A percentile compares a stretch with the other conserved stretches of the same genome.
phyloP scores from a whole-genome alignment of 2,329 filamentous ascomycete species.

The Colletotrichum agaves region DNA sequence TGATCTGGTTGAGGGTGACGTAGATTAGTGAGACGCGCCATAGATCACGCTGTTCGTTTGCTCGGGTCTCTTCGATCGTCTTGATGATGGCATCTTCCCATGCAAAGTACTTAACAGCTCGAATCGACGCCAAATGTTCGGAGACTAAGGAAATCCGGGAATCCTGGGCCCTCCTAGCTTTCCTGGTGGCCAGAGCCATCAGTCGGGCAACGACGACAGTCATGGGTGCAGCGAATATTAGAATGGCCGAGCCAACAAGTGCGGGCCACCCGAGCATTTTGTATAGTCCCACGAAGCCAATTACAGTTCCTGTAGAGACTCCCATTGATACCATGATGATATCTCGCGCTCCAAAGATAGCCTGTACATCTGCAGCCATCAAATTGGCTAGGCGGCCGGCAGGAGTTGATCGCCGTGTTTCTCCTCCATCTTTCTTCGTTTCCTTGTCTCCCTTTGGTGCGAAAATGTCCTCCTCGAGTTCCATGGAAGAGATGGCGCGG shows the following conservation, averaged over 20 bases:
- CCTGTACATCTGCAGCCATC: slow-evolving; percentile 69
- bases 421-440: slow-evolving; percentile 42
- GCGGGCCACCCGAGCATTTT: slow-evolving; percentile 66
- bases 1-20: slow-evolving; percentile 58
- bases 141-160: slow-evolving; percentile 66
- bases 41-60: slow-evolving; percentile 62
- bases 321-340: slow-evolving; percentile 58
- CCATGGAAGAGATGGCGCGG: slow-evolving; percentile 65
- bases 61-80: slow-evolving; percentile 61
- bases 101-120: slow-evolving; percentile 69
- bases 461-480: slow-evolving; percentile 65
- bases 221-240: slow-evolving; percentile 60
- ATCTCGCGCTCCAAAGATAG: slow-evolving; percentile 63
- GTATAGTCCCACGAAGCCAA: slow-evolving; percentile 64
- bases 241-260: slow-evolving; percentile 60
- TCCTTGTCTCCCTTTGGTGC: slow-evolving; percentile 41
- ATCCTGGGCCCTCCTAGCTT: slow-evolving; percentile 66
- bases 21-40: slow-evolving; percentile 64
- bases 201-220: slow-evolving; percentile 59
- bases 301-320: slow-evolving; percentile 57
- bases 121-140: slow-evolving; percentile 67
- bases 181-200: slow-evolving; percentile 60
- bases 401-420: slow-evolving; percentile 50
- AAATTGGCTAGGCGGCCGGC: slow-evolving; percentile 65
- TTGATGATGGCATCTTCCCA: slow-evolving; percentile 66